Conservation (phyloP, 2,329 filamentous ascomycete genomes). For the Trichoderma atrobrunneum region DNA sequence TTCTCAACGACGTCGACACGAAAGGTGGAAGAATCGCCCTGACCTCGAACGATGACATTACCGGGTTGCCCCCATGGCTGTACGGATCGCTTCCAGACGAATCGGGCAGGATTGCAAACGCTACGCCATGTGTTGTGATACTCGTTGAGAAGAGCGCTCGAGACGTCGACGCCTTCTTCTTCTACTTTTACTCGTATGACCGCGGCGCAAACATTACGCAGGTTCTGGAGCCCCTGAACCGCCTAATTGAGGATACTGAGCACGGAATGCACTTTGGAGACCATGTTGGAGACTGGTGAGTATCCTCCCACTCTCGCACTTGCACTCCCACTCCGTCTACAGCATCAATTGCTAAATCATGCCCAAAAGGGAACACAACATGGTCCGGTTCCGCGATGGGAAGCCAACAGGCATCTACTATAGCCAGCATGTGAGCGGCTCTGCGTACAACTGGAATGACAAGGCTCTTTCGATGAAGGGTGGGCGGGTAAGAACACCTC, state of each 20-base stretch:
- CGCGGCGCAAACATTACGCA: conserved; percentile 6
- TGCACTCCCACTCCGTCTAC: neutral
- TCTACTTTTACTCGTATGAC: conserved; percentile 11
- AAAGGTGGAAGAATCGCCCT: neutral
- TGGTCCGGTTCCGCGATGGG: neutral
- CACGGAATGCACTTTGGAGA: conserved; percentile 6
- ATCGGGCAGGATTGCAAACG: neutral
- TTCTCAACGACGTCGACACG: neutral
- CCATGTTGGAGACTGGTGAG: neutral
- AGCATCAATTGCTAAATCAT: neutral
- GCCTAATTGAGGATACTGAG: conserved; percentile 5
- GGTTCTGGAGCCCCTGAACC: conserved; percentile 3
- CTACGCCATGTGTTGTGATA: neutral
- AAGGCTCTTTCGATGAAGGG: neutral
- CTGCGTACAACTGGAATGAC: neutral
- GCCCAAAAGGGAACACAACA: conserved; percentile 1
- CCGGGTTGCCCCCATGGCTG: neutral
- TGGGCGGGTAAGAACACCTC: neutral
- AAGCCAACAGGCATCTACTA: neutral
- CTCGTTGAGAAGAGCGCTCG: neutral
- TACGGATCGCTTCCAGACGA: neutral
- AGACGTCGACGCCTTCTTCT: neutral
- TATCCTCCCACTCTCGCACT: neutral
- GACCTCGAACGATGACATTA: neutral
- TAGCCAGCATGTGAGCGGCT: neutral